These are phyloP conservation scores for Trichoderma pleuroti DNA, from an alignment of 2,329 filamentous ascomycete genomes.

Conservation along the genomic window DNA sequence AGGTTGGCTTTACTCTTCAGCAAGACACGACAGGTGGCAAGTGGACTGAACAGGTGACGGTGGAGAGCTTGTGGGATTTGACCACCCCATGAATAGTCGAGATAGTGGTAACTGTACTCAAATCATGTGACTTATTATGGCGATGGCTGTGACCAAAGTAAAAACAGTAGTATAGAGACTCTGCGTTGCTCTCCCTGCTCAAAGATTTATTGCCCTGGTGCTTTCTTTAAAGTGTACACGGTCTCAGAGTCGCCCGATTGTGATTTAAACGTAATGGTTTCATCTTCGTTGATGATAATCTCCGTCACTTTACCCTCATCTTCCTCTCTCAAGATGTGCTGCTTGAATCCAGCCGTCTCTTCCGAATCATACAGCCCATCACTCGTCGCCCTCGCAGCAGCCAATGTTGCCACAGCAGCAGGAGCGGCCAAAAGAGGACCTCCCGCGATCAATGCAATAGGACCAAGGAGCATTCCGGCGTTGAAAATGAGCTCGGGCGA, in stretches of 20 bases:
- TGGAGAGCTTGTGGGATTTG: conserved; percentile 23
- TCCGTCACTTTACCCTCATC: neutral
- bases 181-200: too few relatives aligned
- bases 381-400: neutral
- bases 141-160: rapidly evolving
- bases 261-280: neutral
- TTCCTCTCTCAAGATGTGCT: neutral
- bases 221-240: neutral
- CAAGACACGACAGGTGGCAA: conserved; percentile 9
- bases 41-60: conserved; percentile 21
- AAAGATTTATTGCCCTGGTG: neutral
- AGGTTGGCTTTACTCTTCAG: conserved; percentile 21
- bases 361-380: neutral
- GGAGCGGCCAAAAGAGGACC: neutral
- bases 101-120: neutral
- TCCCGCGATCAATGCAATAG: neutral
- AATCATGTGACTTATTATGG: neutral
- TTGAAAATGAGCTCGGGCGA: neutral
- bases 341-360: neutral
- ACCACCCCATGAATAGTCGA: neutral
- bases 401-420: neutral
- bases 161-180: neutral
- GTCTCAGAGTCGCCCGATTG: neutral
- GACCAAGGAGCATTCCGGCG: neutral
- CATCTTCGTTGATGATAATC: neutral